Conservation (phyloP, 2,329 filamentous ascomycete species). For the Epichloe gansuensis region DNA sequence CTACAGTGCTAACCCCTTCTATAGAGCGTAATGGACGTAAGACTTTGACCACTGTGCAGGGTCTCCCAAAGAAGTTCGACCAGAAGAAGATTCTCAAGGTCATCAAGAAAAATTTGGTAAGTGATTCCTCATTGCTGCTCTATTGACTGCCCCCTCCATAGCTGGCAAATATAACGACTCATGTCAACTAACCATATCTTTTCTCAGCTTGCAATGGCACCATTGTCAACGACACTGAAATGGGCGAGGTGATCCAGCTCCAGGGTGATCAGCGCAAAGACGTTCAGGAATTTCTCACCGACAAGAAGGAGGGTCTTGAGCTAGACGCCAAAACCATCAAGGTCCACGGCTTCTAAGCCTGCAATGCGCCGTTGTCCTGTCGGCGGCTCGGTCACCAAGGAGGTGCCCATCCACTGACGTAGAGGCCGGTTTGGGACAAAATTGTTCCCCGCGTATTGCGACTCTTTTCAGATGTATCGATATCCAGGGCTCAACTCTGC, state of each 20-base stretch:
- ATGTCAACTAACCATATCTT: slow-evolving; percentile 4
- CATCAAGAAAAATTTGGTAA: slow-evolving; percentile 98
- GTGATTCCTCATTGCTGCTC: slow-evolving; percentile 14
- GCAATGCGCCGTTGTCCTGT: slow-evolving; percentile 27
- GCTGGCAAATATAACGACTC: background rate
- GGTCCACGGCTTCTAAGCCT: slow-evolving; percentile 47
- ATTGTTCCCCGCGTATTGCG: slow-evolving; percentile 15
- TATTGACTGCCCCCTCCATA: background rate
- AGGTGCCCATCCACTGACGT: slow-evolving; percentile 17
- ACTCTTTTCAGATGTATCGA: slow-evolving; percentile 14
- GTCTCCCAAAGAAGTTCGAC: slow-evolving; percentile 96
- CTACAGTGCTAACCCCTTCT: slow-evolving; percentile 26
- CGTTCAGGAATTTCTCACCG: slow-evolving; percentile 92
- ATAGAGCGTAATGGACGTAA: slow-evolving; percentile 99
- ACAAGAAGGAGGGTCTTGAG: slow-evolving; percentile 90
- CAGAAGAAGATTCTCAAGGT: slow-evolving; percentile 99
- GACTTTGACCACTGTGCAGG: slow-evolving; percentile 99
- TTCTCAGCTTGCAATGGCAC: slow-evolving; percentile 93
- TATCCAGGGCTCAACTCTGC: slow-evolving; percentile 20
- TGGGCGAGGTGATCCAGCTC: slow-evolving; percentile 99
- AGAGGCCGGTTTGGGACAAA: slow-evolving; percentile 19
- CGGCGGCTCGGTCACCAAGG: slow-evolving; percentile 16
- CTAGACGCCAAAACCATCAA: slow-evolving; percentile 97
- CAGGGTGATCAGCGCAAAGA: slow-evolving; percentile 99
- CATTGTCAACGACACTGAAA: slow-evolving; percentile 88